phyloP scores from a whole-genome alignment of 179 eudicot species.

The Pouteria campechiana region DNA sequence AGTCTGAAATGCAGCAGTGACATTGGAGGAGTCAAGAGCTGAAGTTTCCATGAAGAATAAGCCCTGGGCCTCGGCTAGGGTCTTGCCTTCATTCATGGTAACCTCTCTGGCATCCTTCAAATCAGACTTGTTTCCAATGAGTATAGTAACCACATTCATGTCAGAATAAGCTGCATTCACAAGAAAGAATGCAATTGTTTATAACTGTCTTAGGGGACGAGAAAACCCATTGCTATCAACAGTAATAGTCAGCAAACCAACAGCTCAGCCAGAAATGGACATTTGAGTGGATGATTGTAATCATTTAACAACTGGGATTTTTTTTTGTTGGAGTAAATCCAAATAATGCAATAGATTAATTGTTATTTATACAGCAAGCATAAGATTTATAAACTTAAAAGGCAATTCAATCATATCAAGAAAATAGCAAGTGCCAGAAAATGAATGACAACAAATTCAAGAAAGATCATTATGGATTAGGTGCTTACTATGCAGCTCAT shows the following conservation, averaged over 20 bases:
- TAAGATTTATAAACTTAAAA: not conserved
- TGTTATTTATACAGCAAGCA: not conserved
- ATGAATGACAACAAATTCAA: not conserved
- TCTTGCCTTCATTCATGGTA: conserved; percentile 70
- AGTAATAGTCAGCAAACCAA: not conserved
- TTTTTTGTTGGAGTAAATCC: not conserved
- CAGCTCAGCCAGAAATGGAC: not conserved
- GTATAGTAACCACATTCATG: conserved; percentile 93
- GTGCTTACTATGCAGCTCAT: conserved; percentile 79
- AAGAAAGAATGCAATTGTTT: not conserved
- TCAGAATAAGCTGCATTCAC: conserved; percentile 73
- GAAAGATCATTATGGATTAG: not conserved
- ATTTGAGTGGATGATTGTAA: not conserved
- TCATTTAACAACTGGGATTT: too few relatives aligned
- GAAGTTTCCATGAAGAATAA: conserved; percentile 90
- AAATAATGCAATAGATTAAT: not conserved
- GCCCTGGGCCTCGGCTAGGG: conserved; percentile 67
- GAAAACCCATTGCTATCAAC: not conserved
- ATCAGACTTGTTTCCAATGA: conserved; percentile 89
- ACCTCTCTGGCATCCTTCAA: conserved; percentile 81
- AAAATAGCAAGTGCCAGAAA: not conserved
- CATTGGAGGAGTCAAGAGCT: conserved; percentile 85
- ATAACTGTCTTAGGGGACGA: not conserved
- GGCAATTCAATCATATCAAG: not conserved
- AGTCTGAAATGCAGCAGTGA: conserved; percentile 68